Evolutionary conservation across 768 basidiomycete species (phyloP), one percentile per base, ranked within the genome.

Genomic region (Pleurotus sapidus): DNA sequence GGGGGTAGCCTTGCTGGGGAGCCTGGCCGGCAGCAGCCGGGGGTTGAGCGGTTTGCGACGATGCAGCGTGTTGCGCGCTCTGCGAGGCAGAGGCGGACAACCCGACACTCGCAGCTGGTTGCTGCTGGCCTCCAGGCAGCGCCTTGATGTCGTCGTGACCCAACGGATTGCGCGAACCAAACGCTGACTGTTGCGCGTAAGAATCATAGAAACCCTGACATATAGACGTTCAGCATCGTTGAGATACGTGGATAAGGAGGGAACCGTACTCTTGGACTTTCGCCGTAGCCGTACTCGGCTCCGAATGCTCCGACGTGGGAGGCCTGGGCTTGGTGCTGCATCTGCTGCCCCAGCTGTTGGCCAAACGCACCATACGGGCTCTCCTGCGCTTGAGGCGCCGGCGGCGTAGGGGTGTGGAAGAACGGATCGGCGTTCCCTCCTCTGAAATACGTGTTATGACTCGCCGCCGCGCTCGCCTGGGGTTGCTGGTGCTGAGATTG

Each of bases 321-420:
- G 11, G 50, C 42, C 39, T 58, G 60, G n/a, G 57, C 58, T 59
- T 85, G 83, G 55, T 86, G 86, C 51, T 84, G 81, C 51, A 54
- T 79, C 60, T 86, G 84, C 47, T 59, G 53, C 14, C 58, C 70
- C 7, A 84, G 77, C 68, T 87, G 86, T 34, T 34, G 30, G n/a
- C 87, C 84, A 64, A 91, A 89, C 1, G 84, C 72, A 42, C 83
- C 79, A 63, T 88, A 88, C 5, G 83, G 74, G 55, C 75, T 85
- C 49, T 85, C 80, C 57, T 90, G 89, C 15, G 75, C 72, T 63
- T 86, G 87, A 24, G 72, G 71, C 15, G 82, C 84, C 56, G 90
- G 89, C 18, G 90, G 91, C 2, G 91, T 92, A 6, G 88, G 83
- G 0, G 87, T 78, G 65, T 92, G 88, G 79, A 89, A 90, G 70